Percentiles rank a stretch among this genome's conserved stretches.
phyloP scores from a whole-genome alignment of 305 asterid species.

The Nicotiana rustica region DNA sequence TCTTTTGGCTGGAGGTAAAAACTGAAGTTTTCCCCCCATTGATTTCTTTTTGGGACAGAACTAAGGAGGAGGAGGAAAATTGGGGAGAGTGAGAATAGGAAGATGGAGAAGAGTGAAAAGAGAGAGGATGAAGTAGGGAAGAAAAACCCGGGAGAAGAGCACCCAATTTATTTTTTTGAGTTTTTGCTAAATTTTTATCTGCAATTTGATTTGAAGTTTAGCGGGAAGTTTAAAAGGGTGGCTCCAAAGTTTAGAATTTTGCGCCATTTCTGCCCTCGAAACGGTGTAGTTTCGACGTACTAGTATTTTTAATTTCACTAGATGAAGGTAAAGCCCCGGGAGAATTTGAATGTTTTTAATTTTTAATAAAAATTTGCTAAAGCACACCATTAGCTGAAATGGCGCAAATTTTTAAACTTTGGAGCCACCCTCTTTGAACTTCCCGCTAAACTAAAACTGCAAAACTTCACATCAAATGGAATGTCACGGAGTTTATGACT shows the following conservation, averaged over 20 bases:
- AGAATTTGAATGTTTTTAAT: too few relatives aligned
- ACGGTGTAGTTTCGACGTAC: not conserved
- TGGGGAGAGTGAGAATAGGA: not conserved
- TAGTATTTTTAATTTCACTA: not conserved
- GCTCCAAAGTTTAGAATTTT: slow-evolving; percentile 14
- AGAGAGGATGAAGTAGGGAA: slow-evolving; percentile 18
- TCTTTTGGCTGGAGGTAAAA: slow-evolving; percentile 76
- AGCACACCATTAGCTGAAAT: not conserved
- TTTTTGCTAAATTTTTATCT: not conserved
- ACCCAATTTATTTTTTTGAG: slow-evolving; percentile 11
- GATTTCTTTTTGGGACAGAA: not conserved
- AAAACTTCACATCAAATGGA: not conserved
- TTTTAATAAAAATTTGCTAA: too few relatives aligned
- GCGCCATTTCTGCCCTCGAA: not conserved
- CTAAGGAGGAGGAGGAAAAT: too few relatives aligned
- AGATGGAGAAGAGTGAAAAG: not conserved
- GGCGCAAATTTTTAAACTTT: slow-evolving; percentile 10
- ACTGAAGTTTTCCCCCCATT: slow-evolving; percentile 57
- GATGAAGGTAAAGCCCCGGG: too few relatives aligned
- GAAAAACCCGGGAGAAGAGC: not conserved
- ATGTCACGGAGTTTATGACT: too few relatives aligned
- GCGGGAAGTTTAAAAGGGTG: not conserved
- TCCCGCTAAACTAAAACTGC: too few relatives aligned
- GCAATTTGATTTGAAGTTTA: not conserved
- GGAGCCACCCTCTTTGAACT: not conserved